Evolutionary conservation across 1,139 yeast genomes (phyloP).

Genomic region (Blastobotrys proliferans): DNA sequence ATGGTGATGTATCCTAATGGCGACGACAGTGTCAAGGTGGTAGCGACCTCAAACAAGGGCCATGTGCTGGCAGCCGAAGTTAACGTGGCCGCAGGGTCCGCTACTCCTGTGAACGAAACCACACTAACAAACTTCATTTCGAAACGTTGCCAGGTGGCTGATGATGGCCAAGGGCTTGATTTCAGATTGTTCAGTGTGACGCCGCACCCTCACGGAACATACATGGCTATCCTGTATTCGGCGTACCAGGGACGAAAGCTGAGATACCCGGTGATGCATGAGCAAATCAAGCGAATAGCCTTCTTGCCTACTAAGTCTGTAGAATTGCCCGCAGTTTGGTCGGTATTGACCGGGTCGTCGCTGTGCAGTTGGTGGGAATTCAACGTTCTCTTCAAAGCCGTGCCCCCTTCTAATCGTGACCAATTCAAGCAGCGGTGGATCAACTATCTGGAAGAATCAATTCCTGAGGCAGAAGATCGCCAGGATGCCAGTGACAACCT

Average conservation of each 20-base stretch:
- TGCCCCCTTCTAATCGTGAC: constrained; percentile 1
- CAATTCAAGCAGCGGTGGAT: no score
- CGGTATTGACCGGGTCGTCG: constrained; percentile 19
- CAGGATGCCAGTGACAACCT: constrained; percentile 3
- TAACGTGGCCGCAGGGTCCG: constrained; percentile 1
- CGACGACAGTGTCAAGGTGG: constrained; percentile 5
- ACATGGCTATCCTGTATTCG: constrained; percentile 21
- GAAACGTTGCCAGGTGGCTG: not conserved
- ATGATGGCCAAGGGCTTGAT: constrained; percentile 16
- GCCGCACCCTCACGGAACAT: constrained; percentile 23
- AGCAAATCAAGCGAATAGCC: constrained; percentile 20
- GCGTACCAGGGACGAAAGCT: constrained; percentile 20
- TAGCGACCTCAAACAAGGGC: constrained; percentile 20
- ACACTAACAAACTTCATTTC: not conserved
- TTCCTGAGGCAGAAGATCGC: not conserved
- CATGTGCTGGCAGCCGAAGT: constrained; percentile 16
- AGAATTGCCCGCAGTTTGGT: constrained; percentile 4
- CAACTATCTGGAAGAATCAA: not conserved
- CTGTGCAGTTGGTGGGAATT: constrained; percentile 25
- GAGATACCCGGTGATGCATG: constrained; percentile 24
- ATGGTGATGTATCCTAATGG: constrained; percentile 12
- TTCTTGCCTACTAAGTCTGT: constrained; percentile 4
- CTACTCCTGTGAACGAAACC: not conserved
- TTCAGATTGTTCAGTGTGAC: constrained; percentile 20
- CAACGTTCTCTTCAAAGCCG: constrained; percentile 16